A percentile compares a stretch with the other conserved stretches of the same genome.
phyloP scores from a whole-genome alignment of 306 rosid genomes.

The Arachis stenosperma region DNA sequence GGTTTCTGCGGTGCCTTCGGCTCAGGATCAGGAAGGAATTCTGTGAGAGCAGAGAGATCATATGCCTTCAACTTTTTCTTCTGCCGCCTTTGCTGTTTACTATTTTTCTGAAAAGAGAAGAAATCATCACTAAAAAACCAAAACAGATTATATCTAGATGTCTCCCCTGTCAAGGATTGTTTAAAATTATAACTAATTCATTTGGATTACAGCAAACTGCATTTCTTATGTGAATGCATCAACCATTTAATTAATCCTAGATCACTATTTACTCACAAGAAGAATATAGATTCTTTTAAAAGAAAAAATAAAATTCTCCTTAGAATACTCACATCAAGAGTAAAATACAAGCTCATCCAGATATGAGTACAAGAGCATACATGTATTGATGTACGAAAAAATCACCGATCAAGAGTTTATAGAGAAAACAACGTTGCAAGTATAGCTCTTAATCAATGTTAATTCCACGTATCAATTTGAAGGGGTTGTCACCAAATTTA shows the following conservation, averaged over 20 bases:
- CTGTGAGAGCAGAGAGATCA: slow-evolving; percentile 67
- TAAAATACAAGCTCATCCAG: background rate
- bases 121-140: slow-evolving; percentile 30
- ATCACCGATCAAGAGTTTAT: too few relatives aligned
- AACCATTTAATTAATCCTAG: too few relatives aligned
- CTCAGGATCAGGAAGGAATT: slow-evolving; percentile 74
- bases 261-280: too few relatives aligned
- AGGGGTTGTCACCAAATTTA: too few relatives aligned
- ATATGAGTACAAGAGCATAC: background rate
- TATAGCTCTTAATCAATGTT: too few relatives aligned
- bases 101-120: slow-evolving; percentile 45
- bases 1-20: slow-evolving; percentile 44
- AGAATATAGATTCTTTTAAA: too few relatives aligned
- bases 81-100: slow-evolving; percentile 58
- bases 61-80: slow-evolving; percentile 65
- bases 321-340: background rate
- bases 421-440: too few relatives aligned
- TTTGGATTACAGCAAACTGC: slow-evolving; percentile 7
- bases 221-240: background rate
- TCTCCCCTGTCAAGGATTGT: background rate
- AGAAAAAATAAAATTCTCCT: background rate
- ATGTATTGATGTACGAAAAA: too few relatives aligned
- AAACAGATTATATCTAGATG: background rate
- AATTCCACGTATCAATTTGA: too few relatives aligned
- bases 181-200: background rate